Base-by-base conservation (phyloP, 192 early-diverging fungal species). In the Umbelopsis ramanniana region DNA sequence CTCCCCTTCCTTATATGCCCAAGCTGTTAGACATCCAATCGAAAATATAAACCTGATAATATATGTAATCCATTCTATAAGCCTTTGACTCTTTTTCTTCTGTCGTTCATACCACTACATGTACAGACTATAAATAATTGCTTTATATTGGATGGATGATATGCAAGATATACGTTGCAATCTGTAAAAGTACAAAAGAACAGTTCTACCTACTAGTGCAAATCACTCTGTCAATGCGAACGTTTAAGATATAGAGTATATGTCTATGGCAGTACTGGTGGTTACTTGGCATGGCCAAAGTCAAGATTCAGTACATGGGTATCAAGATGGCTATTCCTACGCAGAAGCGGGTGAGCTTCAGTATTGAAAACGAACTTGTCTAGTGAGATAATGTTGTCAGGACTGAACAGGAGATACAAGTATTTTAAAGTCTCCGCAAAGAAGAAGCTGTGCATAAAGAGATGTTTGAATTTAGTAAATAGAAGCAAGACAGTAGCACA, bases 381-480 rank as follows among this genome's bases (percentile, higher is more conserved):
- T 35, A 89, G 68, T 22, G 87, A 84, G 5, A 89, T 68, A 2
- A 81, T 69, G 37, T 88, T 84, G 66, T 86, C 82, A 24, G 82
- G 79, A 29, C 79, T 75, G 66, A 90, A 90, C 14, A 90, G 73
- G 52, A 93, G 80, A 70, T 87, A 91, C 10, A 89, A 71, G 66
- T 93, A 93, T 72, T 93, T 93, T 46, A 93, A 80, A 1, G 91
- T 91, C 69, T 92, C 91, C 17, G 90, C 89, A 46, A 91, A 76
- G 68, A 92, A 87, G 53, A 90, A 92, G 22, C 77, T 82, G 35
- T 12, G 29, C 23, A 45, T 21, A 17, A 17, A 22, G 29, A 45
- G 17, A 63, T 50, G 24, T 14, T 9, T 8, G 8, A 0, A 7
- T 52, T 33, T 22, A 7, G 15, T 74, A 29, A 45, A 45, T 22